Evolutionary conservation across 2,329 filamentous ascomycete genomes (phyloP), one percentile per base, ranked within the genome.

Genomic region (Alternaria brassicicola): DNA sequence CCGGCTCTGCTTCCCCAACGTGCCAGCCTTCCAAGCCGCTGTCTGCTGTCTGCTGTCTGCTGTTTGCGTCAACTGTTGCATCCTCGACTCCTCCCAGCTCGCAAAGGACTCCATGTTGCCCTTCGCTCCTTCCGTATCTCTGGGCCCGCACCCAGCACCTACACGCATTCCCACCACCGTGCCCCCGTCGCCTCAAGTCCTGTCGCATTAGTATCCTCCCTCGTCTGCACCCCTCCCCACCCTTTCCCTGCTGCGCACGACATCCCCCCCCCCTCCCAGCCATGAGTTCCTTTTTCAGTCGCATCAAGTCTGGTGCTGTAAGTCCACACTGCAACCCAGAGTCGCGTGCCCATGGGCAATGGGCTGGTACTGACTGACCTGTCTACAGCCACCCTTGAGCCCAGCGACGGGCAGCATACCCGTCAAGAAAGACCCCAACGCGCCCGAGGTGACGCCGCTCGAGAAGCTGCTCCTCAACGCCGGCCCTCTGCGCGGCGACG

Each of bases 391-490:
- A 67, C 78, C 82, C 53, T 75, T 79, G 59, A 81, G 76, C 69
- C 80, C 82, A 69, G 76, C 79, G 39, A 72, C 79, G 55, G 78
- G 76, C 65, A 74, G 77, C 62, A 74, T 79, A 41, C 80, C 84
- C 35, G 73, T 81, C 56, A 89, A 88, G 79, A 88, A 86, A 72
- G 86, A 89, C 67, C 79, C 81, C 58, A 82, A 85, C 73, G 81
- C 82, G 66, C 83, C 82, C 31, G 80, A 82, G 65, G 80, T 83
- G 53, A 88, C 85, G 43, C 84, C 85, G 39, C 76, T 89, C 31
- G 86, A 89, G 78, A 88, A 92, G 82, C 90, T 96, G 84, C 84
- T 99, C 30, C 89, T 92, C 78, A 90, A 93, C 77, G 88, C 91
- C 58, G 93, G 93, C 3, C 88, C 93, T 2, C 81, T 96, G 66